Percentiles rank a stretch among this genome's conserved stretches.
Conservation (phyloP, 2,329 filamentous ascomycete genomes). For the Paracamarosporium sp. region DNA sequence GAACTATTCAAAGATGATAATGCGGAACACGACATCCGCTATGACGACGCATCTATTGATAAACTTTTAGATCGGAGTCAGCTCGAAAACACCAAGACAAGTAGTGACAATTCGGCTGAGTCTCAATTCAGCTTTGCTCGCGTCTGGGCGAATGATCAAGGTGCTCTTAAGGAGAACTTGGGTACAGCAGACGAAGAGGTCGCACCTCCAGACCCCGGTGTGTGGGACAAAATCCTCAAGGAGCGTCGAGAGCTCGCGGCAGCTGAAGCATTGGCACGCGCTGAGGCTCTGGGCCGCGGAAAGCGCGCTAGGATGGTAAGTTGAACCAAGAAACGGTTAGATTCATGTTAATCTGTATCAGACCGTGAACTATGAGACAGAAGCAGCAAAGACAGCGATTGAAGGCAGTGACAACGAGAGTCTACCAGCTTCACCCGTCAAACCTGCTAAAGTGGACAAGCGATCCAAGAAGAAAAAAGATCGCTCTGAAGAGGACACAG, state of each 20-base stretch:
- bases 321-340: neutral
- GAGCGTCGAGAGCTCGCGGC: slow-evolving; percentile 80
- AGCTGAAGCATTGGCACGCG: slow-evolving; percentile 70
- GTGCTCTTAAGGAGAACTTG: slow-evolving; percentile 69
- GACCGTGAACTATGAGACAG: slow-evolving; percentile 57
- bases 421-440: slow-evolving; percentile 35
- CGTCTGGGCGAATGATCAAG: slow-evolving; percentile 87
- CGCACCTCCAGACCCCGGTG: slow-evolving; percentile 66
- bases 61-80: slow-evolving; percentile 87
- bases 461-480: slow-evolving; percentile 35
- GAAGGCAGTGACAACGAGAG: slow-evolving; percentile 23
- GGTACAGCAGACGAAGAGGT: slow-evolving; percentile 62
- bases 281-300: slow-evolving; percentile 83
- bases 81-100: slow-evolving; percentile 73
- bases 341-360: slow-evolving; percentile 18
- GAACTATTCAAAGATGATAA: slow-evolving; percentile 82
- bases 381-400: slow-evolving; percentile 24
- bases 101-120: slow-evolving; percentile 71
- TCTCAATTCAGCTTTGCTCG: slow-evolving; percentile 88
- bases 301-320: slow-evolving; percentile 72
- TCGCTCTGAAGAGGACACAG: slow-evolving; percentile 55
- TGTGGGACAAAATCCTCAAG: slow-evolving; percentile 91
- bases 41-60: slow-evolving; percentile 83
- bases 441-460: slow-evolving; percentile 36
- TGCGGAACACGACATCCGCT: slow-evolving; percentile 75